Percentiles rank a stretch among this genome's conserved stretches.
Evolutionary conservation across 177 flowering plant genomes (phyloP).

Genomic region (Tripterygium wilfordii): DNA sequence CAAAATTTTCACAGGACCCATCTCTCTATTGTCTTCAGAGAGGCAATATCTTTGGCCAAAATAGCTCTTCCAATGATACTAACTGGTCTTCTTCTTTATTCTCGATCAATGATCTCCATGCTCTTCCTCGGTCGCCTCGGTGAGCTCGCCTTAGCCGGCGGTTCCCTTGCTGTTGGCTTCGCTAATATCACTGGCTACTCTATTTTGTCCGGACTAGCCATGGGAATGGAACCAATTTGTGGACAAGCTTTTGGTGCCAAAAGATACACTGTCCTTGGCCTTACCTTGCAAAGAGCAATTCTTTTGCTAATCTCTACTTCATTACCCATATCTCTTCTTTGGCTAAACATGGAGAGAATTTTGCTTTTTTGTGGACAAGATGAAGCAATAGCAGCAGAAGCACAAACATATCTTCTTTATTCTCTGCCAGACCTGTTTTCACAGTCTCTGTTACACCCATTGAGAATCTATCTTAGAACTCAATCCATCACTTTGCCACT

Average conservation of each 20-base stretch:
- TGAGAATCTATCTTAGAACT: slow-evolving; percentile 61
- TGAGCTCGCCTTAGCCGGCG: slow-evolving; percentile 67
- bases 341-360: slow-evolving; percentile 64
- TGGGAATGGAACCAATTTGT: slow-evolving; percentile 96
- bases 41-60: slow-evolving; percentile 37
- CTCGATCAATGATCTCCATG: slow-evolving; percentile 82
- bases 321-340: slow-evolving; percentile 52
- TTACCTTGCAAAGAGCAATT: slow-evolving; percentile 51
- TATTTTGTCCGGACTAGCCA: slow-evolving; percentile 71
- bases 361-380: slow-evolving; percentile 61
- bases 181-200: slow-evolving; percentile 94
- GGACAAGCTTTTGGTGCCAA: slow-evolving; percentile 87
- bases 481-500: slow-evolving; percentile 69
- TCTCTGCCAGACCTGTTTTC: slow-evolving; percentile 77
- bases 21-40: slow-evolving; percentile 25
- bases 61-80: slow-evolving; percentile 63
- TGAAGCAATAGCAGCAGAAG: slow-evolving; percentile 45
- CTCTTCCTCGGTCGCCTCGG: slow-evolving; percentile 80
- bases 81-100: slow-evolving; percentile 65
- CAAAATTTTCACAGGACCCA: slow-evolving; percentile 19
- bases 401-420: slow-evolving; percentile 52
- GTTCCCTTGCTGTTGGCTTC: slow-evolving; percentile 74
- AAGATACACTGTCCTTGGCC: slow-evolving; percentile 49
- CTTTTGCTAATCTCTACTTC: slow-evolving; percentile 54
- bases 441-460: slow-evolving; percentile 67